Evolutionary conservation across 108 stramenopile genomes (phyloP), one percentile per base, ranked within the genome.

Genomic region (Nitzschia inconspicua): DNA sequence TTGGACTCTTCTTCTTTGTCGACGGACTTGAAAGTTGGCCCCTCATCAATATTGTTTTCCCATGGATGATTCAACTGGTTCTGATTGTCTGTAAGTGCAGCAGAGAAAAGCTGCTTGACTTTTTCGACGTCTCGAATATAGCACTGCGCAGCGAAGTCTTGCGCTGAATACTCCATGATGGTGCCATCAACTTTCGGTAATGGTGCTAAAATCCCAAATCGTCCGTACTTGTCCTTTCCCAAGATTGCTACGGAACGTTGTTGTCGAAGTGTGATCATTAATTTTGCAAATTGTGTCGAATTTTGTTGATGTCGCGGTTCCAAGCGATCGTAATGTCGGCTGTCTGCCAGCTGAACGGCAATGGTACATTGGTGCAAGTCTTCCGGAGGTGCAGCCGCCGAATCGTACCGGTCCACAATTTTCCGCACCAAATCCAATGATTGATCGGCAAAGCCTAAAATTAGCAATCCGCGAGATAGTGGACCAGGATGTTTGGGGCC

Each of bases 131-230:
- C 64, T 49, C 65, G 66, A 25, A 71, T 58, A 41, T 62, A 74
- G 22, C 25, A 41, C 39, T 32, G 37, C 22, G 68, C 65, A 18
- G 56, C 57, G 61, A 73, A 74, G 69, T 89, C 83, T 13, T 79
- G 69, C 11, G 58, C 23, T n/a, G n/a, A n/a, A n/a, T n/a, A n/a
- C n/a, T 3, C 13, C 40, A 51, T 50, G 27, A 13, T 48, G 19
- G 19, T 18, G 35, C 42, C 22, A 54, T 28, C 60, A 48, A 56
- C 44, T 24, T 4, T 75, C 78, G 14, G 53, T 47, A 59, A 40
- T 47, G 90, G 86, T 3, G 59, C 52, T 19, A 92, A 29, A 29
- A 92, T 77, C 2, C 75, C 86, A 55, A 86, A 77, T 43, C 90
- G 57, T 27, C 69, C 74, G 8, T 70, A 68, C 19, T 86, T 86